These are phyloP conservation scores for Asterochloris erici DNA, from an alignment of 139 green algal genomes.

Conservation along the genomic window DNA sequence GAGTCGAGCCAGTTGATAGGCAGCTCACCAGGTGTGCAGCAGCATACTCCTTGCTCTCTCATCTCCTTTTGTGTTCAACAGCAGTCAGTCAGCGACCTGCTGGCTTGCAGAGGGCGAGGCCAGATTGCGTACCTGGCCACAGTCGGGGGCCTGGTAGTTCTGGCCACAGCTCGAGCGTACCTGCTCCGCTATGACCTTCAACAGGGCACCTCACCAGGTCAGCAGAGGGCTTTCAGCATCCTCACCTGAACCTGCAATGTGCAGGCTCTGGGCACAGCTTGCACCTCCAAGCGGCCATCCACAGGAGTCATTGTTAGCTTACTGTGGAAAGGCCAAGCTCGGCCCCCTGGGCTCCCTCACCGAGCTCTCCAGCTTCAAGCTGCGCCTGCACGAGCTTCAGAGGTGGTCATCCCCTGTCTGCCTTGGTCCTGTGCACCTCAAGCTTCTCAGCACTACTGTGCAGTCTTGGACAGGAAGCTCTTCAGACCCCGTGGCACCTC, in stretches of 20 bases:
- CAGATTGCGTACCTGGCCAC: slow-evolving; percentile 45
- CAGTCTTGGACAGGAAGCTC: too few species aligned
- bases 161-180: slow-evolving; percentile 71
- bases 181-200: slow-evolving; percentile 72
- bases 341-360: not conserved
- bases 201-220: slow-evolving; percentile 24
- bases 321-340: not conserved
- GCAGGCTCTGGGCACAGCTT: not conserved
- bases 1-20: slow-evolving; percentile 16
- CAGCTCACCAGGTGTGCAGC: slow-evolving; percentile 18
- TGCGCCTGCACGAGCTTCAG: too few species aligned
- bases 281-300: not conserved
- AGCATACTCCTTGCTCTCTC: not conserved
- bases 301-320: not conserved
- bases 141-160: slow-evolving; percentile 55
- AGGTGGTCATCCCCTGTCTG: too few species aligned
- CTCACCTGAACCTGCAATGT: not conserved
- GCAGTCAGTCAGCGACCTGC: not conserved
- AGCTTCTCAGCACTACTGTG: too few species aligned
- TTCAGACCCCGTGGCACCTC: too few species aligned
- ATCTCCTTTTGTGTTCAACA: not conserved
- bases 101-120: slow-evolving; percentile 48
- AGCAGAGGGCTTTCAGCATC: too few species aligned
- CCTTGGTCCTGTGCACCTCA: too few species aligned
- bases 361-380: not conserved